Conservation (phyloP, 1,284 basidiomycete genomes). For the Rugosomyces carneus region DNA sequence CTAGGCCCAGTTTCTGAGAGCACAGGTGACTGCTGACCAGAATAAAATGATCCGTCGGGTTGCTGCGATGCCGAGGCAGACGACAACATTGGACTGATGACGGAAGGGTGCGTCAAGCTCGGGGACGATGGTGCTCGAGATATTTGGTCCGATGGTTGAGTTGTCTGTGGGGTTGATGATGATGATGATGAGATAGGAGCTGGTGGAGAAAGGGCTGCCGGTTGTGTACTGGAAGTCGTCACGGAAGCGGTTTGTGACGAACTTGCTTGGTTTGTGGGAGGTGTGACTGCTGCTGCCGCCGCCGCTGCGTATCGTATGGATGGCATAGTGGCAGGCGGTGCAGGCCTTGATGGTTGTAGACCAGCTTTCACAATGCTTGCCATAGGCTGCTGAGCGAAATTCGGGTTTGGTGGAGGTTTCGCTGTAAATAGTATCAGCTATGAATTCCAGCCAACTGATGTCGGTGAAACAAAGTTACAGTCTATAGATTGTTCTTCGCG, state of each 20-base stretch:
- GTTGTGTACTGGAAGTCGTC: slow-evolving; percentile 35
- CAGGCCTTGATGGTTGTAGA: slow-evolving; percentile 41
- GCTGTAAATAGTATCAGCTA: slow-evolving; percentile 25
- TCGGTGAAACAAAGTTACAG: slow-evolving; percentile 24
- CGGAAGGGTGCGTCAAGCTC: slow-evolving; percentile 72
- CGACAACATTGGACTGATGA: slow-evolving; percentile 73
- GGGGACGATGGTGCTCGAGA: slow-evolving; percentile 59
- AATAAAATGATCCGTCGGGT: slow-evolving; percentile 66
- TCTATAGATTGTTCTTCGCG: slow-evolving; percentile 41
- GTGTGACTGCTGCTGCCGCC: slow-evolving; percentile 76
- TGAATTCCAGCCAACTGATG: slow-evolving; percentile 1
- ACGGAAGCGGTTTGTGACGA: slow-evolving; percentile 33
- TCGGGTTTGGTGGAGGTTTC: slow-evolving; percentile 77
- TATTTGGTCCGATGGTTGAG: slow-evolving; percentile 37
- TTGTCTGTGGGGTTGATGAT: slow-evolving; percentile 31
- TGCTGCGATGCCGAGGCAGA: slow-evolving; percentile 70
- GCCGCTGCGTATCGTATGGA: slow-evolving; percentile 90
- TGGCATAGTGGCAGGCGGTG: slow-evolving; percentile 53
- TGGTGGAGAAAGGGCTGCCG: slow-evolving; percentile 31
- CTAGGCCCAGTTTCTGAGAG: slow-evolving; percentile 62
- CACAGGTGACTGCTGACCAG: slow-evolving; percentile 61
- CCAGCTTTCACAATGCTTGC: slow-evolving; percentile 72
- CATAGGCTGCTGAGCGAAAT: slow-evolving; percentile 78
- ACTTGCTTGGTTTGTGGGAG: slow-evolving; percentile 23
- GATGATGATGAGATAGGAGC: slow-evolving; percentile 33